Evolutionary conservation across 352 stramenopile genomes (phyloP).

Genomic region (Halophytophthora batemanensis): DNA sequence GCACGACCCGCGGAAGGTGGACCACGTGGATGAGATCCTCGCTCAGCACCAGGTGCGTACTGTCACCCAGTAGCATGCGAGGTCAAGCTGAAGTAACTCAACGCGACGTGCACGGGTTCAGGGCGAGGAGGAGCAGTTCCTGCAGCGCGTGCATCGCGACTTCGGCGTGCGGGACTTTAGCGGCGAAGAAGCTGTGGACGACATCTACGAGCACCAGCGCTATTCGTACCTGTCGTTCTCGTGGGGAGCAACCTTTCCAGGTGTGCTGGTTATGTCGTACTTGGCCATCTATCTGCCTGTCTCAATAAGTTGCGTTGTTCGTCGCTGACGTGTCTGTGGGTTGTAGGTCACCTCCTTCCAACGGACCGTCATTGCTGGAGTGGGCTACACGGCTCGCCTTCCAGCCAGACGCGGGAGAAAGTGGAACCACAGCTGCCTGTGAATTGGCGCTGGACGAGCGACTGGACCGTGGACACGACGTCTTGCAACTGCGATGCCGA

Average conservation of each 20-base stretch:
- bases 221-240: constrained; percentile 80
- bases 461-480: constrained; percentile 54
- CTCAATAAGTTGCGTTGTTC: constrained; percentile 1
- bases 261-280: constrained; percentile 6
- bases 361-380: constrained; percentile 69
- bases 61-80: background rate
- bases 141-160: constrained; percentile 60
- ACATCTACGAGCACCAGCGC: constrained; percentile 79
- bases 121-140: constrained; percentile 52
- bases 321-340: background rate
- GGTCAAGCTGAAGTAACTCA: background rate
- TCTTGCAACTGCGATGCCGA: constrained; percentile 56
- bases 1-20: constrained; percentile 65
- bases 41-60: constrained; percentile 31
- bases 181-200: constrained; percentile 62
- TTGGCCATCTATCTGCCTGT: background rate
- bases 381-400: constrained; percentile 48
- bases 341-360: constrained; percentile 55
- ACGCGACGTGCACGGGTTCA: constrained; percentile 7
- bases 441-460: constrained; percentile 62
- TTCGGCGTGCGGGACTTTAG: constrained; percentile 70
- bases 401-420: constrained; percentile 49
- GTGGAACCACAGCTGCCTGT: constrained; percentile 65
- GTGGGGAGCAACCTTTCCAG: constrained; percentile 63
- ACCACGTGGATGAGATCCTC: constrained; percentile 59